Evolutionary conservation across 179 eudicot genomes (phyloP).

Genomic region (Beta corolliflora): DNA sequence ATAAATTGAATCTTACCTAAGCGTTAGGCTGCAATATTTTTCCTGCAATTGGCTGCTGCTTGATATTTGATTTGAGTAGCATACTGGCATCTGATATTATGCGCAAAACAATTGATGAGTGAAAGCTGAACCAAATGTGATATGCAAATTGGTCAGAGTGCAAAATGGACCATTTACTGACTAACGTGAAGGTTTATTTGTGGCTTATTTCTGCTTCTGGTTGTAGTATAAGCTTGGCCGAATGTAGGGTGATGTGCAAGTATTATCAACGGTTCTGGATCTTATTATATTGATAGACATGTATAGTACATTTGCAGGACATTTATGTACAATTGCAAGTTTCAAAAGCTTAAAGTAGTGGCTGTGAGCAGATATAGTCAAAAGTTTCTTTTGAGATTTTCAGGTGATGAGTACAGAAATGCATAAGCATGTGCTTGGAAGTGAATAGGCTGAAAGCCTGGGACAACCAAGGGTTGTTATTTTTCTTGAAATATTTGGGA

Average conservation of each 20-base stretch:
- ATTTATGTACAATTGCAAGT: neutral
- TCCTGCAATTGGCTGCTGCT: neutral
- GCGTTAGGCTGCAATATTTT: neutral
- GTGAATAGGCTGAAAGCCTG: neutral
- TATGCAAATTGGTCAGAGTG: neutral
- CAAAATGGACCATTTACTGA: neutral
- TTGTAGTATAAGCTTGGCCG: neutral
- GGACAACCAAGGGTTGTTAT: neutral
- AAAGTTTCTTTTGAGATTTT: neutral
- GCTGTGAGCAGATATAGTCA: neutral
- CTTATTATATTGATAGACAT: too few relatives aligned
- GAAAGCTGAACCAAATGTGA: neutral
- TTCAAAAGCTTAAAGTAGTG: neutral
- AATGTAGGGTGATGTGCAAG: neutral
- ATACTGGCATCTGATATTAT: too few relatives aligned
- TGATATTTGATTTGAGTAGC: neutral
- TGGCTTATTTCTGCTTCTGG: neutral
- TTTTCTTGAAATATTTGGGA: neutral
- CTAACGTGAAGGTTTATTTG: neutral
- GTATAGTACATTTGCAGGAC: neutral
- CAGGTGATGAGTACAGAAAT: neutral
- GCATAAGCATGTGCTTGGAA: neutral
- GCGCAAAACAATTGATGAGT: too few relatives aligned
- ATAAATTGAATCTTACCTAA: neutral
- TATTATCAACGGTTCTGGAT: neutral